These are phyloP conservation scores for Neurospora tetrasperma DNA, from an alignment of 495 filamentous ascomycete species.

Conservation along the genomic window DNA sequence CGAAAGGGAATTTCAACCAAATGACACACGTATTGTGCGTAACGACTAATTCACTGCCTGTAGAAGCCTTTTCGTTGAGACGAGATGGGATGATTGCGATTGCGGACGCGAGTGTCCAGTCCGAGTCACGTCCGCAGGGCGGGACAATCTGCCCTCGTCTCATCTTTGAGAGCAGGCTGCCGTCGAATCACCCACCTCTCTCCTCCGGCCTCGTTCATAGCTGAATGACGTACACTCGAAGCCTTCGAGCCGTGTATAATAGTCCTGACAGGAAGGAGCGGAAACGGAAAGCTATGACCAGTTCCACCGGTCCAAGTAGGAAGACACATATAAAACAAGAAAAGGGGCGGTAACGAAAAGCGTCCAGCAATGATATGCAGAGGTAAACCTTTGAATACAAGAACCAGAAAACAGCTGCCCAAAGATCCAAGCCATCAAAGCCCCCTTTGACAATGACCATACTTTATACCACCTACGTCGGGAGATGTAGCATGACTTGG, in stretches of 20 bases:
- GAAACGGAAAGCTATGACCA: neutral
- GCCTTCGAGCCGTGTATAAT: neutral
- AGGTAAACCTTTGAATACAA: too few relatives aligned
- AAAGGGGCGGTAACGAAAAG: too few relatives aligned
- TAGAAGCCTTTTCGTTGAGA: neutral
- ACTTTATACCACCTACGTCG: too few relatives aligned
- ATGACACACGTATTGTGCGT: neutral
- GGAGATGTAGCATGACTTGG: too few relatives aligned
- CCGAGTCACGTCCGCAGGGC: neutral
- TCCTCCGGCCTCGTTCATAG: neutral
- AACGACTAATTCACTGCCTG: neutral
- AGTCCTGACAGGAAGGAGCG: neutral
- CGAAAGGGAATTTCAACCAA: neutral
- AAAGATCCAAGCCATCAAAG: too few relatives aligned
- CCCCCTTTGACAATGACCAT: too few relatives aligned
- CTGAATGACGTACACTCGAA: neutral
- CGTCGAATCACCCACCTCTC: neutral
- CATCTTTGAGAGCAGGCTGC: neutral
- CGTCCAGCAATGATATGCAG: too few relatives aligned
- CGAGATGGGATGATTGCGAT: neutral
- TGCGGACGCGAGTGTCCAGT: neutral
- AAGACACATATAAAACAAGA: too few relatives aligned
- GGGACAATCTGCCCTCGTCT: neutral
- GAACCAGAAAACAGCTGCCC: too few relatives aligned
- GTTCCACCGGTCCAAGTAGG: too few relatives aligned